Percentiles rank a stretch among this genome's conserved stretches.
Evolutionary conservation across 768 basidiomycete genomes (phyloP).

Genomic region (Cyclocybe aegerita): DNA sequence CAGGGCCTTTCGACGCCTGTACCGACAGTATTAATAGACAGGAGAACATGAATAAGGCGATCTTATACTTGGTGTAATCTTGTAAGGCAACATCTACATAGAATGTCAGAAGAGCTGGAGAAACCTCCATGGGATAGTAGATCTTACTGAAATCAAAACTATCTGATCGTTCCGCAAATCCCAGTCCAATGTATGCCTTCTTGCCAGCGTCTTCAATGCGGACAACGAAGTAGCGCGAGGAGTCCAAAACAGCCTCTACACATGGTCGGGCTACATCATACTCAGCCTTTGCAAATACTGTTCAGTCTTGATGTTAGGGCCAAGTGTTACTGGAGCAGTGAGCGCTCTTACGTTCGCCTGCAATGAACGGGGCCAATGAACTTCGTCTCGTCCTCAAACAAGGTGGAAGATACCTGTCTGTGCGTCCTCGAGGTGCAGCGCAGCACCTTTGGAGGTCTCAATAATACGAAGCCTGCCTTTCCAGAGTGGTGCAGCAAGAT

Average conservation of each 20-base stretch:
- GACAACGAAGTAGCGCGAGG: slow-evolving; percentile 92
- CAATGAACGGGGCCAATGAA: neutral
- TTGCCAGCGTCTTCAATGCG: slow-evolving; percentile 85
- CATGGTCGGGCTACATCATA: slow-evolving; percentile 79
- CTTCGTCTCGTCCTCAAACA: too few species aligned
- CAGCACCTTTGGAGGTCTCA: slow-evolving; percentile 68
- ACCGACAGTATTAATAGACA: slow-evolving; percentile 10
- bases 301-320: slow-evolving; percentile 14
- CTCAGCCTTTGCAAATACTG: slow-evolving; percentile 85
- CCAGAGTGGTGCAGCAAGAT: slow-evolving; percentile 82
- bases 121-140: neutral
- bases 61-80: slow-evolving; percentile 75
- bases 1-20: slow-evolving; percentile 63
- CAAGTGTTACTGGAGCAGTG: slow-evolving; percentile 4
- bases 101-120: neutral
- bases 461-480: slow-evolving; percentile 87
- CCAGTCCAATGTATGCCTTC: slow-evolving; percentile 93
- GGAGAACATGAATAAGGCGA: neutral
- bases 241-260: slow-evolving; percentile 95
- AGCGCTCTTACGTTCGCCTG: slow-evolving; percentile 61
- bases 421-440: slow-evolving; percentile 78
- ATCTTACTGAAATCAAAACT: slow-evolving; percentile 89
- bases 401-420: slow-evolving; percentile 59
- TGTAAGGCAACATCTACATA: slow-evolving; percentile 76
- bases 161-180: slow-evolving; percentile 84